phyloP scores from a whole-genome alignment of 1,284 basidiomycete species.

The Porodaedalea pini region DNA sequence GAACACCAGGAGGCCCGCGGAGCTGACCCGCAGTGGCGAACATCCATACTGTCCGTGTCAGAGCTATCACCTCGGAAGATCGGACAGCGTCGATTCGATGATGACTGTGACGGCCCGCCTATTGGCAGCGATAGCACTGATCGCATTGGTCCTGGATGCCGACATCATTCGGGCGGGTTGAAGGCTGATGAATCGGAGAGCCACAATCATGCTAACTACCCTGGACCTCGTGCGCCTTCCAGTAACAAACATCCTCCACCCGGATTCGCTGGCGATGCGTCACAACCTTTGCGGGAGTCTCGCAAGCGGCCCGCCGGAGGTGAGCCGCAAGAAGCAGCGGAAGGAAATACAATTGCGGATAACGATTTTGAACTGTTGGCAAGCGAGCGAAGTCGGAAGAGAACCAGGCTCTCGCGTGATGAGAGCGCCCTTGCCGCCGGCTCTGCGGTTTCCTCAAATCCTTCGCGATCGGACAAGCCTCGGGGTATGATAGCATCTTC shows the following conservation, averaged over 20 bases:
- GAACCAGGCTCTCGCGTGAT: background rate
- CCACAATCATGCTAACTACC: background rate
- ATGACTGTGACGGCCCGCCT: background rate
- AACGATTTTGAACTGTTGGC: too few relatives aligned
- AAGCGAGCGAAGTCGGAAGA: slow-evolving; percentile 2
- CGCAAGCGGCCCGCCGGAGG: slow-evolving; percentile 1
- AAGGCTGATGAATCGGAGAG: background rate
- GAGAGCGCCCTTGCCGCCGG: slow-evolving; percentile 3
- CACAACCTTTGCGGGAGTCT: too few relatives aligned
- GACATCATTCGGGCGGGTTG: background rate
- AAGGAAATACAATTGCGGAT: background rate
- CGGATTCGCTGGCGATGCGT: too few relatives aligned
- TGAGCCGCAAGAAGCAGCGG: background rate
- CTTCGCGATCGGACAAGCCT: background rate
- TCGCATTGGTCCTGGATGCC: background rate
- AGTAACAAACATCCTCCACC: too few relatives aligned
- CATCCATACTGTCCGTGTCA: background rate
- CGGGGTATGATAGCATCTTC: background rate
- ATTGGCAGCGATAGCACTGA: background rate
- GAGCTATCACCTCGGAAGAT: slow-evolving; percentile 14
- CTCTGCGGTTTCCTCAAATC: background rate
- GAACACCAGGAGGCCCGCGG: background rate
- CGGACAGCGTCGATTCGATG: background rate
- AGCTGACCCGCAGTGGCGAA: background rate
- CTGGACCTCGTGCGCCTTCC: background rate